Base-by-base conservation (phyloP, 345 rosid species). In the Corymbia maculata region DNA sequence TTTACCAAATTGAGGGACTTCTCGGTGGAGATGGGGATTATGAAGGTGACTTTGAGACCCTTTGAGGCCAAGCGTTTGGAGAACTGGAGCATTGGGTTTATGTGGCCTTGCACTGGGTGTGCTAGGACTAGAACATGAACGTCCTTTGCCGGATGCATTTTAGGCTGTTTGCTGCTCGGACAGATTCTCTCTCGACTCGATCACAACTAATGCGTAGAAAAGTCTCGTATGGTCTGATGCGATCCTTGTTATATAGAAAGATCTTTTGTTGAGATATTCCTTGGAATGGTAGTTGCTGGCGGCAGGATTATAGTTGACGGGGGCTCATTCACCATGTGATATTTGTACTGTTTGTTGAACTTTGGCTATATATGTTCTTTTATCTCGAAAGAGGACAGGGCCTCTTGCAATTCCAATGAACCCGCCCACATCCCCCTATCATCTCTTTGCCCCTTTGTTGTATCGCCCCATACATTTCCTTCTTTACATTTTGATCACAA, bases 41-140 rank as follows among this genome's bases (percentile, higher is more conserved):
- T 36, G 8, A 92, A 75, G n/a, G 93, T 93, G 80, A 90, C 89
- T 9, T 89, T 93, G n/a, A 91, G 90, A 80, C 95, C 93, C 82
- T 93, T 93, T 12, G 93, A 90, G 85, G 88, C 93, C 79, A 94
- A 89, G 52, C 92, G 93, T 86, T 93, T 93, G 88, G 92, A 93
- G 92, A 94, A 93, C 21, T 94, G 94, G 32, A 92, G 88, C 90
- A 93, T 59, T 50, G 96, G 96, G 88, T 92, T 93, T 84, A 93
- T 82, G 94, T 93, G 96, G 84, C 96, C 96, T 93, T 93, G 96
- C 42, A 24, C 88, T 4, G 93, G 94, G 85, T 86, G 92, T 16
- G 94, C 92, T 52, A 93, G 61, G 32, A 91, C 94, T 4, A 85
- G 86, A 51, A 47, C 57, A 13, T n/a, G 86, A 9, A 70, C 9